Evolutionary conservation across 2,329 filamentous ascomycete genomes (phyloP).

Genomic region (Beauveria pseudobassiana): DNA sequence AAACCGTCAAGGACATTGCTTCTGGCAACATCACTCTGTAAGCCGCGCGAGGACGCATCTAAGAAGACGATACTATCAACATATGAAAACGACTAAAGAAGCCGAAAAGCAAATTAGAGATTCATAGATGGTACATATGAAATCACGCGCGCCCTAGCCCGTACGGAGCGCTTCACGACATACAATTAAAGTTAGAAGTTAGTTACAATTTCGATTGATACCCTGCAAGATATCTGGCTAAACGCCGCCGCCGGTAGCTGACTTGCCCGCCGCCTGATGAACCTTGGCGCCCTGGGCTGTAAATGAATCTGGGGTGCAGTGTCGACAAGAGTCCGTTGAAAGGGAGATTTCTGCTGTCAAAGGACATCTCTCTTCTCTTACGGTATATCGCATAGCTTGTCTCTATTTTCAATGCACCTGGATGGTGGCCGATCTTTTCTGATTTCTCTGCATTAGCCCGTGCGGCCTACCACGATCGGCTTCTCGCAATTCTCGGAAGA

Average conservation of each 20-base stretch:
- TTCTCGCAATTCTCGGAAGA: no score
- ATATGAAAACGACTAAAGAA: neutral
- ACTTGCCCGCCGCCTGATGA: neutral
- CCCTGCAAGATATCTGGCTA: neutral
- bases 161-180: neutral
- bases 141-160: neutral
- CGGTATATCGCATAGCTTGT: no score
- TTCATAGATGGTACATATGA: neutral
- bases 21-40: constrained; percentile 63
- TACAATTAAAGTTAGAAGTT: neutral
- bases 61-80: neutral
- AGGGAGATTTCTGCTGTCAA: no score
- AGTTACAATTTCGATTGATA: neutral
- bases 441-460: no score
- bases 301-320: no score
- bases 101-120: neutral
- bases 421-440: no score
- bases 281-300: no score
- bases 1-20: constrained; percentile 69
- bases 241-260: neutral
- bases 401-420: no score
- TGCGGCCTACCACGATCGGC: no score
- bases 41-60: constrained; percentile 49
- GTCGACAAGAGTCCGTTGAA: no score
- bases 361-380: no score